phyloP scores from a whole-genome alignment of 257 asterid genomes.

The Schizonepeta tenuifolia region DNA sequence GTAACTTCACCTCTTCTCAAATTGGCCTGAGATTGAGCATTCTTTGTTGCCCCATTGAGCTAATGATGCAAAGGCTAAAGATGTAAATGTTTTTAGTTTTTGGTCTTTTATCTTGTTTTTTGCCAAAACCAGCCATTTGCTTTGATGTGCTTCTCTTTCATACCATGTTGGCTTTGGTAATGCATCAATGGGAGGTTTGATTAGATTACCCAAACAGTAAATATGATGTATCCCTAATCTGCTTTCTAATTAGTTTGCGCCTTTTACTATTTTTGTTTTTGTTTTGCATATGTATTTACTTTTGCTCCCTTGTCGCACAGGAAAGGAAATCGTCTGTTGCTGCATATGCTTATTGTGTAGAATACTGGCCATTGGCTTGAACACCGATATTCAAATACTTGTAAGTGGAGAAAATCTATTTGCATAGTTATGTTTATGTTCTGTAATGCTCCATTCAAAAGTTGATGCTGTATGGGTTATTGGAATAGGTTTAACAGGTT shows the following conservation, averaged over 20 bases:
- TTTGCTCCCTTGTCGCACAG: neutral
- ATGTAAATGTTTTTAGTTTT: neutral
- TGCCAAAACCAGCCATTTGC: neutral
- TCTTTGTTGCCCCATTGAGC: neutral
- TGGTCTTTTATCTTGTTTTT: neutral
- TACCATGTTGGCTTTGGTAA: neutral
- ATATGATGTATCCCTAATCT: neutral
- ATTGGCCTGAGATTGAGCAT: neutral
- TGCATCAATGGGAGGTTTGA: neutral
- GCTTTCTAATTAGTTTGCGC: neutral
- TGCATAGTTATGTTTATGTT: neutral
- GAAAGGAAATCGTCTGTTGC: neutral
- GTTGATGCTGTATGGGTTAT: neutral
- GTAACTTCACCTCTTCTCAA: neutral
- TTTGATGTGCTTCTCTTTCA: neutral
- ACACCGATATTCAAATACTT: neutral
- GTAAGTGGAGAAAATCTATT: neutral
- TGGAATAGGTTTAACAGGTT: neutral
- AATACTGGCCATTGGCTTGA: neutral
- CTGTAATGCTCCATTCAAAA: neutral
- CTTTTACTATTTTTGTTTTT: neutral
- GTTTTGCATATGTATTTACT: neutral
- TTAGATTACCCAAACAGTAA: neutral
- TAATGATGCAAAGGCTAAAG: no score
- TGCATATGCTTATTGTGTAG: conserved; percentile 10